Evolutionary conservation across 129 eudicot genomes (phyloP), one percentile per base, ranked within the genome.

Genomic region (Flaveria sonorensis): DNA sequence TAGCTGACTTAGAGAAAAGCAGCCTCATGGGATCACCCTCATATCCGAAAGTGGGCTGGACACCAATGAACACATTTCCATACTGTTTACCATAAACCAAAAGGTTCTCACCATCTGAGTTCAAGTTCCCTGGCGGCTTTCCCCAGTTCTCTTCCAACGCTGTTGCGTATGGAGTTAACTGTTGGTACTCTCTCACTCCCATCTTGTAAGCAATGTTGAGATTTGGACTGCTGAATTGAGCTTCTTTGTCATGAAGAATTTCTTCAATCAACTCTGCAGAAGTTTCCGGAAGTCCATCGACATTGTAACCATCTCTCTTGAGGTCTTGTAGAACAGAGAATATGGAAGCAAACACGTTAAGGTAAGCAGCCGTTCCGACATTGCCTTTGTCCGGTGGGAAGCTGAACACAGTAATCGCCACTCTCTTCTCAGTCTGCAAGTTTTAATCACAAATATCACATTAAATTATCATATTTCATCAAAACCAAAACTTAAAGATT

Each of bases 371-470:
- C 15, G 96, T 89, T 86, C 99, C 99, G 7, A 95, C 91, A 45
- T 95, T 95, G 81, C 99, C 99, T 82, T 95, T 95, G 96, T 95
- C 99, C 1, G 99, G 99, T 15, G 99, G 99, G 88, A 95, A 95
- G 68, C 99, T 95, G 87, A 95, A 95, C 15, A 92, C 97, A 0
- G 99, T 95, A 30, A 95, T 95, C 0, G 99, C 99, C 23, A 95
- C 85, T 83, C 81, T 95, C 96, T 95, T 95, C 68, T 95, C 99
- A 0, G 83, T 71, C 99, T 95, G 89, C 89, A 83, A 24, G 72
- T 24, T 1, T 60, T 6, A 36, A 67, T 68, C 45, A 53, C 19
- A 63, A 18, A 26, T 14, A 42, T 51, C 56, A 1, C 48, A 40
- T 72, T 23, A 76, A 36, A 30, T 66, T 39, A n/a, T 30, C 20